These are phyloP conservation scores for Thuidium tamariscinum DNA, from an alignment of 225 moss, liverwort and hornwort species.

Conservation along the genomic window DNA sequence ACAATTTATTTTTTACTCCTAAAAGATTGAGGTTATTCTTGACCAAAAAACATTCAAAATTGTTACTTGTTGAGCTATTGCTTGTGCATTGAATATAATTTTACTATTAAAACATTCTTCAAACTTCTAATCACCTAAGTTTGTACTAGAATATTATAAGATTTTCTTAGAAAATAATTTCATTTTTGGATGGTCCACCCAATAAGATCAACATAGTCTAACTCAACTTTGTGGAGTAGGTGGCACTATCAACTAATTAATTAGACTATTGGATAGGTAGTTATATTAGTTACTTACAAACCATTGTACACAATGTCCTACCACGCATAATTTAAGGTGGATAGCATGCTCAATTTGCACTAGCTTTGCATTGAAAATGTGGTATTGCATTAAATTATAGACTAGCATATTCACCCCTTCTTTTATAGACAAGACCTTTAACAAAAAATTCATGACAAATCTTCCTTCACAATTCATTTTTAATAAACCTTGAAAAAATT, in stretches of 20 bases:
- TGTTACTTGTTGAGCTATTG: too few relatives aligned
- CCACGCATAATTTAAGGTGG: too few relatives aligned
- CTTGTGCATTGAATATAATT: not conserved
- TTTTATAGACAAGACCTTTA: not conserved
- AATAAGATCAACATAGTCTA: not conserved
- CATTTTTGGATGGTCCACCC: fast-evolving
- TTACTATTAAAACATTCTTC: too few relatives aligned
- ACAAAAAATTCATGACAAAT: not conserved
- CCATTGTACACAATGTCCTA: fast-evolving
- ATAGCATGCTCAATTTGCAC: not conserved
- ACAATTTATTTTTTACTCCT: fast-evolving
- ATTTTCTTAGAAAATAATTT: not conserved
- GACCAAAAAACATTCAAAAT: fast-evolving
- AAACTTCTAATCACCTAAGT: not conserved
- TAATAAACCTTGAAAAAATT: not conserved
- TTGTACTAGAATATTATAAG: fast-evolving
- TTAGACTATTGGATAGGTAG: not conserved
- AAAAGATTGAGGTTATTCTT: not conserved
- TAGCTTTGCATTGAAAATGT: not conserved
- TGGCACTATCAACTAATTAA: not conserved
- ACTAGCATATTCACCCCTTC: not conserved
- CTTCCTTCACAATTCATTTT: fast-evolving
- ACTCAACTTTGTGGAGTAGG: not conserved
- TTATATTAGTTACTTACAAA: not conserved
- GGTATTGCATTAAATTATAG: fast-evolving